Conservation (phyloP, 2,329 filamentous ascomycete genomes). For the Neopestalotiopsis sp. region DNA sequence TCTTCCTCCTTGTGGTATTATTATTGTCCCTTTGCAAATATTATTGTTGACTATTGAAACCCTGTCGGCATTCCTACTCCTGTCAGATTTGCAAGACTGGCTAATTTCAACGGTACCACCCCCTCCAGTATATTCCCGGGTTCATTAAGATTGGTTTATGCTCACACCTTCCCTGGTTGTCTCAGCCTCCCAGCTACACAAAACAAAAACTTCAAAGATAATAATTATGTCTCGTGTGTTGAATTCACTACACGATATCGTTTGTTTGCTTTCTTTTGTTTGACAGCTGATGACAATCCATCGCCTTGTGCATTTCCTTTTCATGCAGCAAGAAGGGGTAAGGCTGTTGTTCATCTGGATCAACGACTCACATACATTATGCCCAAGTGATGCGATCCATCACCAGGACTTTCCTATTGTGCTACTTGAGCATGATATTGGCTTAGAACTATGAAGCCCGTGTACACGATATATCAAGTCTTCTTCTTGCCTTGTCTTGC, state of each 20-base stretch:
- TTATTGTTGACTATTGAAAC: background rate
- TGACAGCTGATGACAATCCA: background rate
- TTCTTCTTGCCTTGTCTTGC: too few species aligned
- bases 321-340: background rate
- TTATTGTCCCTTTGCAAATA: background rate
- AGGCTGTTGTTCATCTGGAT: background rate
- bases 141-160: constrained; percentile 15
- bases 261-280: background rate
- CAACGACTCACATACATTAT: background rate
- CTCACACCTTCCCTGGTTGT: constrained; percentile 15
- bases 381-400: background rate
- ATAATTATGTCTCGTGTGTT: background rate
- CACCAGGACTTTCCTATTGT: background rate
- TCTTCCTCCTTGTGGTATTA: background rate
- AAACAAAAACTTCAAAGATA: background rate
- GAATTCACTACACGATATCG: background rate
- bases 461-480: too few species aligned
- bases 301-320: background rate
- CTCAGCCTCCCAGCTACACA: constrained; percentile 8
- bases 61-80: background rate
- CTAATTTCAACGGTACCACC: constrained; percentile 1
- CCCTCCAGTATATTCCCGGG: background rate
- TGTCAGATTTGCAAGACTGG: background rate
- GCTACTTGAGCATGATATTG: background rate
- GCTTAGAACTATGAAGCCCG: background rate